Evolutionary conservation across 31 red algal genomes (phyloP), one percentile per base, ranked within the genome.

Genomic region (Porphyra umbilicalis): DNA sequence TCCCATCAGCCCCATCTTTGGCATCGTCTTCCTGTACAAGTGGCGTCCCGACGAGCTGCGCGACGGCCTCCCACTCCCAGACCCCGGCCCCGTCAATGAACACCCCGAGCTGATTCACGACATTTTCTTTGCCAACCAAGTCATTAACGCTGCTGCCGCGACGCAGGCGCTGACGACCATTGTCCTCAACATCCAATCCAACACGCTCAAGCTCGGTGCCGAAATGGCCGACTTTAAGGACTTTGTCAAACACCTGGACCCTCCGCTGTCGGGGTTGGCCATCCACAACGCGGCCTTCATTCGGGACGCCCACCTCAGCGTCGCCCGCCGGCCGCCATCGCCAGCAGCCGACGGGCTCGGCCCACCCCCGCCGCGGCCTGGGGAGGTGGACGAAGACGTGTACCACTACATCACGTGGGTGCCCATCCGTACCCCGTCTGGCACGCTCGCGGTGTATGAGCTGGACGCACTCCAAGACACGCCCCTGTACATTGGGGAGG

Each of bases 11-110:
- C 80, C 85, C n/a, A 85, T 98, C 8, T 86, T 83, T 76, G 95
- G 95, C 71, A 75, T 98, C 33, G 88, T 98, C 34, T 98, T 98
- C 76, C 86, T 98, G 10, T 98, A 95, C 91, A 94, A 94, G 82
- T 95, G 90, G 75, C 77, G 85, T n/a, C 77, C 38, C 0, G 75
- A 85, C 29, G 82, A 94, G 76, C n/a, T 40, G 35, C 31, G 34
- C 18, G 35, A 36, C 18, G 71, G 57, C 57, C 57, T 75, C 35
- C 37, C 30, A 8, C 67, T 77, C 0, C 85, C 84, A 15, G 34
- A 74, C 33, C 74, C 37, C 32, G 81, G 83, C n/a, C 80, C 89
- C n/a, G 84, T 84, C 42, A 80, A 32, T 30, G 13, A 84, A 5
- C 35, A 40, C 42, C 30, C 75, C 6, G 71, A 75, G 25, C 36